A percentile compares a stretch with the other conserved stretches of the same genome.
Evolutionary conservation across 169 alveolate species (phyloP).

Genomic region (Plasmodium ovale): DNA sequence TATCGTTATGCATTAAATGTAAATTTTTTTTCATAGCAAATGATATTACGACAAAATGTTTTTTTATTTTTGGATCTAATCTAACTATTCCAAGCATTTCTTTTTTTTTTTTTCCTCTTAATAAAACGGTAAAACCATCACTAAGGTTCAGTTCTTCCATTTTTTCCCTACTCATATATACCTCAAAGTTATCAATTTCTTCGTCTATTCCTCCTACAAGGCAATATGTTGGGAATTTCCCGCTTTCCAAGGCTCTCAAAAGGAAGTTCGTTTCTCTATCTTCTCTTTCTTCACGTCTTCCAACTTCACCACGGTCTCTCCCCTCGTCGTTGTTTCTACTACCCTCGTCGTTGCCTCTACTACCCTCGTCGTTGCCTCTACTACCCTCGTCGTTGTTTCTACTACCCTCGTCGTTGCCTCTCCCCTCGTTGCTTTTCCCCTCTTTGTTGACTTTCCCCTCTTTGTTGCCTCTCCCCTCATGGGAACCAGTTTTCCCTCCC

Average conservation of each 20-base stretch:
- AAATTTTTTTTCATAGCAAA: constrained; percentile 57
- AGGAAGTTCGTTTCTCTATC: constrained; percentile 41
- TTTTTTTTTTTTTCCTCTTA: constrained; percentile 61
- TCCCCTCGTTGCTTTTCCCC: neutral
- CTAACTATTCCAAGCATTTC: constrained; percentile 43
- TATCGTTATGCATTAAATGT: constrained; percentile 63
- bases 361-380: neutral
- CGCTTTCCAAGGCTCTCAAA: constrained; percentile 47
- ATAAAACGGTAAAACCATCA: constrained; percentile 40
- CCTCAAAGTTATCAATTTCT: constrained; percentile 40
- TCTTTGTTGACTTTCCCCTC: neutral
- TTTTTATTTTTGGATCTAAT: constrained; percentile 6
- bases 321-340: neutral
- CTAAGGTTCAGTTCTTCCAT: constrained; percentile 35
- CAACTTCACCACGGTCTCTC: neutral
- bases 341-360: neutral
- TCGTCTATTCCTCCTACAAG: constrained; percentile 66
- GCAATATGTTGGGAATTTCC: constrained; percentile 47
- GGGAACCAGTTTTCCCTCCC: no score
- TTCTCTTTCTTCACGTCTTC: neutral
- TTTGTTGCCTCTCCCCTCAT: neutral
- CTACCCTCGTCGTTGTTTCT: neutral
- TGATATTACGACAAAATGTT: constrained; percentile 43
- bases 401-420: neutral
- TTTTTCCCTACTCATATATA: constrained; percentile 49